Base-by-base conservation (phyloP, 176 grass and related monocot species). In the Saccharum spontaneum region DNA sequence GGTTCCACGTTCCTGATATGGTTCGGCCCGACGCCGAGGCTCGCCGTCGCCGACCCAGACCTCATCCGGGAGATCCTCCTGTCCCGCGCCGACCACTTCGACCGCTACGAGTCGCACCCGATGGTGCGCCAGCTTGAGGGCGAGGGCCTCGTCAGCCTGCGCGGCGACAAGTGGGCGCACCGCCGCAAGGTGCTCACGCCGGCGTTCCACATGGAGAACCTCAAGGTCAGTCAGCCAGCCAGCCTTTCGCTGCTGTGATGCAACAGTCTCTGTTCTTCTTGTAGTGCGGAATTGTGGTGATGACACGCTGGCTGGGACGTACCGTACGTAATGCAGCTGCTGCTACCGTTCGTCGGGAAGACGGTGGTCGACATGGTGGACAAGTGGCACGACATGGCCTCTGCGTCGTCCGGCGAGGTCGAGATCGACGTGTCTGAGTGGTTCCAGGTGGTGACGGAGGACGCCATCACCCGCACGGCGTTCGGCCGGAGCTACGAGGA, bases 91-190 rank as follows among this genome's bases (percentile, higher is more conserved):
- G 91, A 95, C 26, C 82, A 78, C 76, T 98, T 98, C 84, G 96
- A 98, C 89, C 96, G 96, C 30, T 98, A 95, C 86, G 96, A 98
- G 80, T 95, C 96, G 9, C 96, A 98, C 71, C 96, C 96, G 15
- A 85, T 98, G 85, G 87, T 98, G 52, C 93, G 96, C 41, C 96
- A 98, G 93, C 93, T 98, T 36, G 96, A 98, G 92, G 96, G 96
- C 40, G 92, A 95, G 62, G 96, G 96, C 6, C 80, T 98, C 74
- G 93, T 98, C 69, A 98, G 96, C 91, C 89, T 98, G 69, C 89
- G 89, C 50, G 96, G 96, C 16, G 93, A 98, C 20, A 98, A 95
- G 78, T 98, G 96, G 96, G 90, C 89, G 31, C 93, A 92, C 87
- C 96, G 90, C 74, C 83, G 96, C 55, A 92, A 82, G 78, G 91